Base-by-base conservation (phyloP, 768 basidiomycete genomes). In the Macrolepiota albuminosa region DNA sequence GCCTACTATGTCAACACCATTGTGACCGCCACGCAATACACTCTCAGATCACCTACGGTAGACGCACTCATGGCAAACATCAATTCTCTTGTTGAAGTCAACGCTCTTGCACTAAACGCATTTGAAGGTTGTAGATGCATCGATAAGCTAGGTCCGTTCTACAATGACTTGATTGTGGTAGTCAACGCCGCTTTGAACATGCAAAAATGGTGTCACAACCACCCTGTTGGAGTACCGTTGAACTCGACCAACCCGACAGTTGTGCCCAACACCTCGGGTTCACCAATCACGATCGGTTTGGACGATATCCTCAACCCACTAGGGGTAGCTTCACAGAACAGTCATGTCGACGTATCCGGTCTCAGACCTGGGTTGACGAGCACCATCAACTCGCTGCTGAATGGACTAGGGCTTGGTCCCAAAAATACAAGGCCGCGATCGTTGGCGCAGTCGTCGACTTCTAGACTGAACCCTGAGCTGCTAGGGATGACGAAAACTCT, bases 21-120 rank as follows among this genome's bases (percentile, higher is more conserved):
- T 54, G 62, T 65, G 21, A 56, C 39, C 6, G 68, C 64, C 9
- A 63, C 69, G 2, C 57, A 47, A 2, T 60, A 66, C 33, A 60
- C 72, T 11, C 46, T 72, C 10, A 55, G 61, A 13, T 70, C 73
- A 10, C 58, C 60, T 5, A 66, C 69, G 1, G 49, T 69, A 29
- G 59, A 59, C 6, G 45, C 60, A 1, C 59, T 73, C 11, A 45
- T 67, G 21, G 46, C 55, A 6, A 68, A 67, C 34, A 56, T 67
- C 39, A 56, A 68, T 31, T 47, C 54, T 11, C 62, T 73, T 21
- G 63, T 72, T 10, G 49, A 66, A n/a, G 54, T 61, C 33, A 67
- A 63, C 39, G 47, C 62, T 4, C 59, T 69, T 34, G 61, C 70
- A n/a, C 37, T 47, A 6, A 57, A 63, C 10, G 64, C 64, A 9